Evolutionary conservation across 1,139 yeast genomes (phyloP).

Genomic region (Taiozyma sp.): DNA sequence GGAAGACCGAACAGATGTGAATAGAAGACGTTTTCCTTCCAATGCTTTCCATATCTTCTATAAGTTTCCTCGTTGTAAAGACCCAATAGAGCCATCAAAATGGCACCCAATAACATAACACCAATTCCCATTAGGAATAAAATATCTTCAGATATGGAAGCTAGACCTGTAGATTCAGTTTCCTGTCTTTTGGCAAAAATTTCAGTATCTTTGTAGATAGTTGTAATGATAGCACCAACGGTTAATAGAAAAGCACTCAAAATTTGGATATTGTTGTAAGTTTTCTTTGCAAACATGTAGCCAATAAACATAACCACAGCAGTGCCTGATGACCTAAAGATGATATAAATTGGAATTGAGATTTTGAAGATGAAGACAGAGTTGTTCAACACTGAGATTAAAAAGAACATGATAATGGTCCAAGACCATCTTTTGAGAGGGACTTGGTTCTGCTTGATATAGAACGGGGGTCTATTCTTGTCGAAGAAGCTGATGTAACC

Average conservation of each 20-base stretch:
- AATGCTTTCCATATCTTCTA: slow-evolving; percentile 47
- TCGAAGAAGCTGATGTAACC: slow-evolving; percentile 37
- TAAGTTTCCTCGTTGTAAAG: slow-evolving; percentile 50
- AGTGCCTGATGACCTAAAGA: slow-evolving; percentile 63
- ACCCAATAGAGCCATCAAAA: slow-evolving; percentile 51
- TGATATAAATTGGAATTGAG: slow-evolving; percentile 64
- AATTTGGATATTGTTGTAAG: slow-evolving; percentile 43
- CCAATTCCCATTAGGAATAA: slow-evolving; percentile 38
- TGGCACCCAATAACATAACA: slow-evolving; percentile 41
- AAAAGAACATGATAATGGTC: slow-evolving; percentile 47
- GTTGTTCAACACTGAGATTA: slow-evolving; percentile 53
- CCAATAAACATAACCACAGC: slow-evolving; percentile 61
- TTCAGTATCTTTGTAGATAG: slow-evolving; percentile 26
- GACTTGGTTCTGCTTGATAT: slow-evolving; percentile 33
- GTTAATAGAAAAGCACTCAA: slow-evolving; percentile 49
- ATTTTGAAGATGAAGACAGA: slow-evolving; percentile 53
- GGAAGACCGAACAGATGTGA: slow-evolving; percentile 57
- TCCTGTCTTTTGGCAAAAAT: slow-evolving; percentile 15
- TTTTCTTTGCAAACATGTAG: slow-evolving; percentile 38
- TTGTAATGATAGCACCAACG: slow-evolving; percentile 51
- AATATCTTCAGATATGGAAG: slow-evolving; percentile 13
- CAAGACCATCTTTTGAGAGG: slow-evolving; percentile 47
- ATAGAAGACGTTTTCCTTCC: slow-evolving; percentile 65
- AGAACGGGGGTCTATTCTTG: slow-evolving; percentile 20
- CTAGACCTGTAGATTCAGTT: slow-evolving; percentile 1